Evolutionary conservation across 768 basidiomycete species (phyloP).

Genomic region (Mycena epipterygia): DNA sequence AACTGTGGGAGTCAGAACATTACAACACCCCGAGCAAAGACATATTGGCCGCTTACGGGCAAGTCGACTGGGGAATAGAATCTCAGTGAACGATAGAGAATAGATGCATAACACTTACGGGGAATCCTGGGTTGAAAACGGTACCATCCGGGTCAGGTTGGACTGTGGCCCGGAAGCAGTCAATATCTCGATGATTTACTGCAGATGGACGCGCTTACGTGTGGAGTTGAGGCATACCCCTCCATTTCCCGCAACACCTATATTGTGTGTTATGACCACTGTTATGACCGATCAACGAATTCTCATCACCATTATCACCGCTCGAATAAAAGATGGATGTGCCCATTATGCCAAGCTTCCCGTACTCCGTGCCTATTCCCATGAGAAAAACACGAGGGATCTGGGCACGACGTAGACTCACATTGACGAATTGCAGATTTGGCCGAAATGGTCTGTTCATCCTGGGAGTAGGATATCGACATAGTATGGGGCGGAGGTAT

Average conservation of each 20-base stretch:
- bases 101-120: slow-evolving; percentile 7
- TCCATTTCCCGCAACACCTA: slow-evolving; percentile 52
- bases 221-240: slow-evolving; percentile 40
- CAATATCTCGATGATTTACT: neutral
- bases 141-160: slow-evolving; percentile 34
- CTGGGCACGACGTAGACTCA: slow-evolving; percentile 39
- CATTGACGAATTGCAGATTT: slow-evolving; percentile 53
- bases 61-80: no score
- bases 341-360: slow-evolving; percentile 53
- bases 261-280: no score
- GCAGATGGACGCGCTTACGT: slow-evolving; percentile 17
- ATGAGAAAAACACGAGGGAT: neutral
- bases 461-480: slow-evolving; percentile 52
- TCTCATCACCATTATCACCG: slow-evolving; percentile 55
- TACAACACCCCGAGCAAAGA: no score
- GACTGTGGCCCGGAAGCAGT: slow-evolving; percentile 20
- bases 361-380: slow-evolving; percentile 35
- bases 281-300: no score
- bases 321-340: slow-evolving; percentile 52
- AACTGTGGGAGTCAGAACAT: neutral
- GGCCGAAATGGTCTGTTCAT: slow-evolving; percentile 48
- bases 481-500: slow-evolving; percentile 47
- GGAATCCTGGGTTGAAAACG: slow-evolving; percentile 43
- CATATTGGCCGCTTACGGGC: no score
- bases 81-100: neutral